Evolutionary conservation across 306 rosid genomes (phyloP), one percentile per base, ranked within the genome.

Genomic region (Ceratonia siliqua): DNA sequence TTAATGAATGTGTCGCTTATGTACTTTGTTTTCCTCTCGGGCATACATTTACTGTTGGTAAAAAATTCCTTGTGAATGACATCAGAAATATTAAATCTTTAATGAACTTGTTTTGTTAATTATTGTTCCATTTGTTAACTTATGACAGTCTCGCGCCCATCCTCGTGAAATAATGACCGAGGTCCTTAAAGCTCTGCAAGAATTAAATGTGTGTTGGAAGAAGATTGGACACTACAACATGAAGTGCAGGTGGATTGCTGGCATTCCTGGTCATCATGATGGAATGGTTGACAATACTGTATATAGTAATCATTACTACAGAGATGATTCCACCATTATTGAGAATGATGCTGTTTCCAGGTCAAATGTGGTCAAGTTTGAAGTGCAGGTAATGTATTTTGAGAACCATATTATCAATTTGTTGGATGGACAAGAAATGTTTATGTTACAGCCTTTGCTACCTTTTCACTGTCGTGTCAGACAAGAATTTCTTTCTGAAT

Each of bases 81-180:
- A 58, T 36, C 25, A 48, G 35, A 33, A 45, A 58, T 14, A 67
- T 68, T 58, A 28, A 55, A 57, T 33, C 46, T 68, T 62, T 32
- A 55, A 39, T 41, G 73, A 42, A 27, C 73, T 82, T 78, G 8
- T 76, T 79, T 63, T 70, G 78, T 48, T 84, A 30, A 24, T 77
- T 32, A 43, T 49, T 59, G 32, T 43, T 35, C 67, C 59, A 42
- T 70, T 77, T 53, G 59, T 67, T 43, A 62, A 73, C 46, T 72
- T 75, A 46, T 81, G 62, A 49, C 77, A 94, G 98, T 90, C 96
- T 22, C 85, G 90, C 68, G 97, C 97, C 41, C 92, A 88, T 70
- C 98, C 98, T 54, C 96, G 97, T 48, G 97, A 91, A 75, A 94
- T 94, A 87, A 94, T 94, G 98, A 82, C 90, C 0, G 97, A 91